Evolutionary conservation across 2,329 filamentous ascomycete genomes (phyloP).

Genomic region (Verticillium albo-atrum): DNA sequence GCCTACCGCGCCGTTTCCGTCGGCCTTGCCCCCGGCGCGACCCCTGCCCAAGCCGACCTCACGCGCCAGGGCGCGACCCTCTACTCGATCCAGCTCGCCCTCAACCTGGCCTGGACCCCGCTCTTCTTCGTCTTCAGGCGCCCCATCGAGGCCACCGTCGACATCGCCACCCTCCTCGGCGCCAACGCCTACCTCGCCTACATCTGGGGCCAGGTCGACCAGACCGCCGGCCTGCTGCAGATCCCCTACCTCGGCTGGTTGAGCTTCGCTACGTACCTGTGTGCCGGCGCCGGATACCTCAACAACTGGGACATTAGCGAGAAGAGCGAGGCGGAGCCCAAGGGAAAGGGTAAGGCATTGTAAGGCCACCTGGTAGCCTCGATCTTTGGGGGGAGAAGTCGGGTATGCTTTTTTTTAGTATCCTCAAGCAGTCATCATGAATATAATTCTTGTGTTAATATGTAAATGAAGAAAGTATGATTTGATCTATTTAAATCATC

Average conservation of each 20-base stretch:
- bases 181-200: slow-evolving; percentile 70
- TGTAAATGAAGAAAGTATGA: neutral
- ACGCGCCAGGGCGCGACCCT: slow-evolving; percentile 69
- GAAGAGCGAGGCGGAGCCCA: slow-evolving; percentile 17
- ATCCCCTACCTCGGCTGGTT: slow-evolving; percentile 84
- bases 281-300: slow-evolving; percentile 61
- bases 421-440: too few relatives aligned
- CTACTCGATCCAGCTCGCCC: slow-evolving; percentile 78
- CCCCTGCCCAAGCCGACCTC: slow-evolving; percentile 48
- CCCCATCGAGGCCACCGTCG: slow-evolving; percentile 68
- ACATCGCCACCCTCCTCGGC: slow-evolving; percentile 70
- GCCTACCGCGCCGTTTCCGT: slow-evolving; percentile 70
- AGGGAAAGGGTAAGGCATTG: slow-evolving; percentile 15
- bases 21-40: slow-evolving; percentile 54
- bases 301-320: slow-evolving; percentile 61
- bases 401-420: neutral
- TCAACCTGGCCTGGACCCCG: slow-evolving; percentile 89
- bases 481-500: neutral
- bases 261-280: slow-evolving; percentile 82
- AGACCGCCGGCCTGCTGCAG: slow-evolving; percentile 67
- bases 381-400: neutral
- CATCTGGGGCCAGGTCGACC: slow-evolving; percentile 71
- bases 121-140: slow-evolving; percentile 79
- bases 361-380: neutral
- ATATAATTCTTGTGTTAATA: too few relatives aligned